Base-by-base conservation (phyloP, 805 yeast genomes). In the Cyberlindnera mrakii region DNA sequence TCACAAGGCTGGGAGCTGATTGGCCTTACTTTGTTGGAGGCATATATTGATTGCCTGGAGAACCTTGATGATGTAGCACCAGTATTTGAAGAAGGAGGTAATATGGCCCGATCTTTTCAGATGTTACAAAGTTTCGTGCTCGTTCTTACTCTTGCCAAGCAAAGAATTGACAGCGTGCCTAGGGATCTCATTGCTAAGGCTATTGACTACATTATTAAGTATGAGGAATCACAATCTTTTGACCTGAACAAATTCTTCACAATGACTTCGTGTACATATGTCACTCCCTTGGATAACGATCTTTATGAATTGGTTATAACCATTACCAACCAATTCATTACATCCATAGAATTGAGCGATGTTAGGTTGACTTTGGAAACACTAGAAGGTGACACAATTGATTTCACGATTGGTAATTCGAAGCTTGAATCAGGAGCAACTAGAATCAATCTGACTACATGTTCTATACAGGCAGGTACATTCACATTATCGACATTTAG, bases 1-100 rank as follows among this genome's bases (percentile, higher is more conserved):
- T 63, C 71, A 16, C 77, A 80, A 37, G 87, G 89, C 1, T 90
- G 97, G 97, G 75, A 75, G 40, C 61, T 66, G 36, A 77, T 88
- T 55, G 85, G 95, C 1, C 71, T 78, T 6, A 63, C 73, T n/a
- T 62, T 91, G 15, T 67, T 87, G 32, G 78, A 77, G 50, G 67
- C 81, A 1, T 88, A 82, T 55, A 71, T 85, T 25, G 78, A 78
- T 33, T 87, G 96, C 53, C 67, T 89, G 31, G 77, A 76, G 47
- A 65, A 73, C 23, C 50, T 61, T 37, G 55, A 51, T 11, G 54
- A 62, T 2, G 43, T 50, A 6, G 55, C 62, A 30, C 55, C 54
- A 5, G 46, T 50, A 17, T 57, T 58, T 25, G 29, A 15, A 1
- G 41, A 34, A 5, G 48, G 10, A 51, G 40, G 25, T 37, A 43